Conservation (phyloP, 345 rosid genomes). For the Bruguiera sexangula region DNA sequence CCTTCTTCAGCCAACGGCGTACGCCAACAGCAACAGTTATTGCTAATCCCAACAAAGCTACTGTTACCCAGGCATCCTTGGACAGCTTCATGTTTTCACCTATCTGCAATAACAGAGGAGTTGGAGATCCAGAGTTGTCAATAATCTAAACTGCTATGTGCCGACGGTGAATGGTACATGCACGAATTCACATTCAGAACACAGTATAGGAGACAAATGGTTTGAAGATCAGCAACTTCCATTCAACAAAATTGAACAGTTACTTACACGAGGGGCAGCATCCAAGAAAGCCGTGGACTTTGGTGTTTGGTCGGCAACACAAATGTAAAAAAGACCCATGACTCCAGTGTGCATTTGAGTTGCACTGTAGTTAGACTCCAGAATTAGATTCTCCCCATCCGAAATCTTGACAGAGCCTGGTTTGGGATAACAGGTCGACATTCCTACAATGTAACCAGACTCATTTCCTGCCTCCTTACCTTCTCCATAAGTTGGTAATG, state of each 20-base stretch:
- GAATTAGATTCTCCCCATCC: conserved; percentile 52
- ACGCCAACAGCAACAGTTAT: conserved; percentile 25
- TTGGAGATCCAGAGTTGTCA: background rate
- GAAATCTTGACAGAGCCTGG: conserved; percentile 59
- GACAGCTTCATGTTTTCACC: conserved; percentile 16
- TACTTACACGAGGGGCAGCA: conserved; percentile 34
- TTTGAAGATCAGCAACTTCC: background rate
- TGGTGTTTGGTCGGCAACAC: conserved; percentile 55
- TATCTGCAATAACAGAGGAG: conserved; percentile 17
- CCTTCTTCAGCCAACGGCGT: conserved; percentile 25
- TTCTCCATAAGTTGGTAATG: conserved; percentile 56
- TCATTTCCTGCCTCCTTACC: conserved; percentile 84
- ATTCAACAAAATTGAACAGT: background rate
- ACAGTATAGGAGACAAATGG: background rate
- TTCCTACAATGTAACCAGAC: conserved; percentile 84
- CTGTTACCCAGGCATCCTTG: conserved; percentile 10
- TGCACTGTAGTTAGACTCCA: conserved; percentile 66
- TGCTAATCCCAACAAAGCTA: conserved; percentile 27
- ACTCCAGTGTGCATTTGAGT: conserved; percentile 60
- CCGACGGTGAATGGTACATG: background rate
- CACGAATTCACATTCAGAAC: too few relatives aligned
- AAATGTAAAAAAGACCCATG: conserved; percentile 75
- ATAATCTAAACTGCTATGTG: background rate
- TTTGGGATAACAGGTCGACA: conserved; percentile 79
- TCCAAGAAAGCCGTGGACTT: conserved; percentile 16